phyloP scores from a whole-genome alignment of 2,329 filamentous ascomycete genomes.

The Venturia oleaginea region DNA sequence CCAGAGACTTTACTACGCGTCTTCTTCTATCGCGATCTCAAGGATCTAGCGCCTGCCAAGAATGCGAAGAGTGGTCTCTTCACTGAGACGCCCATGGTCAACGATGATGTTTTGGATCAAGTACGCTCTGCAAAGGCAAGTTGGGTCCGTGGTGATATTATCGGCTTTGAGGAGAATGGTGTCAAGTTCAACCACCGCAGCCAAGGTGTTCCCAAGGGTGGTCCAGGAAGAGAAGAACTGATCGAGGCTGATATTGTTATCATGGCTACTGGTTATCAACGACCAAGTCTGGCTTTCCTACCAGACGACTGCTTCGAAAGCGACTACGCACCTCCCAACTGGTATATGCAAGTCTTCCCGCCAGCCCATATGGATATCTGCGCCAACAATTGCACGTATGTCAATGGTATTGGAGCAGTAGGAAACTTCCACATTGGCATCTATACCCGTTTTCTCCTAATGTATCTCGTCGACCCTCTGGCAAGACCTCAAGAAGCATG shows the following conservation, averaged over 20 bases:
- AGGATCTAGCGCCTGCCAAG: conserved; percentile 57
- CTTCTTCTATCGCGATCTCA: conserved; percentile 75
- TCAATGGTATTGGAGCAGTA: conserved; percentile 71
- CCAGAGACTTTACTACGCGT: conserved; percentile 66
- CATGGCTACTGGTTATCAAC: conserved; percentile 73
- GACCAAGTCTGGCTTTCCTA: conserved; percentile 64
- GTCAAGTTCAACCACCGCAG: conserved; percentile 63
- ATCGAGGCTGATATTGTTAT: conserved; percentile 69
- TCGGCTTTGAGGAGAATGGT: conserved; percentile 53
- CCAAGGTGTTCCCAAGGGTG: conserved; percentile 65
- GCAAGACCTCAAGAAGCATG: conserved; percentile 60
- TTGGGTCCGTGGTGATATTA: conserved; percentile 76
- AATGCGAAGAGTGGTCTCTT: conserved; percentile 56
- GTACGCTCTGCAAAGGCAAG: conserved; percentile 62
- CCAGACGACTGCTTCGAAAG: conserved; percentile 63
- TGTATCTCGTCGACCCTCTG: conserved; percentile 75
- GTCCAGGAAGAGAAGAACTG: conserved; percentile 56
- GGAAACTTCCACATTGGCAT: conserved; percentile 87
- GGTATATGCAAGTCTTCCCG: conserved; percentile 84
- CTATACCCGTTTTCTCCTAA: conserved; percentile 75
- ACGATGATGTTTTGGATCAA: conserved; percentile 68
- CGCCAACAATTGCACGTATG: conserved; percentile 76
- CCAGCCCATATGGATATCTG: conserved; percentile 63
- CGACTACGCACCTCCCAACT: conserved; percentile 70
- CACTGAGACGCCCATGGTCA: conserved; percentile 79